Percentiles rank a stretch among this genome's conserved stretches.
These are phyloP conservation scores for Physcomitrium patens DNA, from an alignment of 225 moss, liverwort and hornwort species.

Conservation along the genomic window DNA sequence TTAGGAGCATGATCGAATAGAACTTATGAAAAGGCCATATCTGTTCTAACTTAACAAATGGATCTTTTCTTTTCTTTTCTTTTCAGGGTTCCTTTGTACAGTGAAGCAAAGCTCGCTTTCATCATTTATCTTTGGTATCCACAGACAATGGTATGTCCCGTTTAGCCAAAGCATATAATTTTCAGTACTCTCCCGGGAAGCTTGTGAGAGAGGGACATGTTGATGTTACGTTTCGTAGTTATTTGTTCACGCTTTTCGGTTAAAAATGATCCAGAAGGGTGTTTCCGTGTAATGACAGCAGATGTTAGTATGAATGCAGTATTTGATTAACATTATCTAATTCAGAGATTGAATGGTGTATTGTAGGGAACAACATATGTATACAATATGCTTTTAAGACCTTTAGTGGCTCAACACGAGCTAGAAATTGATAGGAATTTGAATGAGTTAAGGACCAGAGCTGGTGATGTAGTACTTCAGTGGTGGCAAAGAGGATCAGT, in stretches of 20 bases:
- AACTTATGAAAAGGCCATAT: background rate
- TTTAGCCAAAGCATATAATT: background rate
- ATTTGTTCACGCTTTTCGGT: background rate
- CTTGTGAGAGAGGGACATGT: background rate
- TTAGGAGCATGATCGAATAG: background rate
- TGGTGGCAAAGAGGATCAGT: constrained; percentile 58
- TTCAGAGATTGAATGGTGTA: background rate
- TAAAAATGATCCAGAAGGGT: background rate
- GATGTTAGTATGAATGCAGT: background rate
- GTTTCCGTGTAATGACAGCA: no score
- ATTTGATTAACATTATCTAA: background rate
- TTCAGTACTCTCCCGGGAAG: background rate
- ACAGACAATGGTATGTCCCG: constrained; percentile 58
- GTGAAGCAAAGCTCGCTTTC: constrained; percentile 79
- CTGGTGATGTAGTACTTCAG: constrained; percentile 46
- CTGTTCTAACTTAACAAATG: background rate
- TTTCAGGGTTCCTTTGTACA: constrained; percentile 75
- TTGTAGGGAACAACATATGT: constrained; percentile 71
- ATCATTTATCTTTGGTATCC: constrained; percentile 80
- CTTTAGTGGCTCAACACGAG: constrained; percentile 62
- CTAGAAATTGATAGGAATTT: constrained; percentile 66
- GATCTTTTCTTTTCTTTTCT: background rate
- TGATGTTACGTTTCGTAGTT: background rate
- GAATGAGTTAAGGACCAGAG: constrained; percentile 61
- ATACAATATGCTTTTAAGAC: constrained; percentile 59